These are phyloP conservation scores for Phytophthora lateralis DNA, from an alignment of 352 stramenopile species.

Conservation along the genomic window DNA sequence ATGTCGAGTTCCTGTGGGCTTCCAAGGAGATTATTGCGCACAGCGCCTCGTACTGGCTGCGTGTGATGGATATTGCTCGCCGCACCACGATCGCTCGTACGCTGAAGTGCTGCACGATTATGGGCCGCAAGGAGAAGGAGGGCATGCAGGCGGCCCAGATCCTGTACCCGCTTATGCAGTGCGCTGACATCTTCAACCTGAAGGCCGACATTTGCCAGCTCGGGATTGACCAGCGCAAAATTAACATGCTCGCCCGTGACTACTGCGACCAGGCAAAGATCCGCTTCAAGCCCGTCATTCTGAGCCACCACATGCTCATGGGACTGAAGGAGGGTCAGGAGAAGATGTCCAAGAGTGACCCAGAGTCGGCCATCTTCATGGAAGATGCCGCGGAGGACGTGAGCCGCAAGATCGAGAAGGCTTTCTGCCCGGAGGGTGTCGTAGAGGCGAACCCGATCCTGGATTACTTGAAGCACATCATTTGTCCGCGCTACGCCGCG, in stretches of 20 bases:
- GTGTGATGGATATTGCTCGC: constrained; percentile 94
- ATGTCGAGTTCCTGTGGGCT: constrained; percentile 99
- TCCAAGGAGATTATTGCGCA: constrained; percentile 94
- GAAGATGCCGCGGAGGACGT: constrained; percentile 95
- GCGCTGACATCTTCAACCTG: constrained; percentile 99
- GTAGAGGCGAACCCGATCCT: constrained; percentile 95
- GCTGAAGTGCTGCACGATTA: constrained; percentile 99
- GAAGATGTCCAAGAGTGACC: constrained; percentile 99
- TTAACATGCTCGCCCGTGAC: constrained; percentile 98
- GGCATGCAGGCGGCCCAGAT: constrained; percentile 95
- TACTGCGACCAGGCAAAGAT: constrained; percentile 97
- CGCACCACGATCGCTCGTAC: constrained; percentile 93
- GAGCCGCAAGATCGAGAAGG: constrained; percentile 98
- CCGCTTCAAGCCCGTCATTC: constrained; percentile 95
- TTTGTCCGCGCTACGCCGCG: constrained; percentile 85
- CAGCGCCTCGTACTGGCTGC: constrained; percentile 92
- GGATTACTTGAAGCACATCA: constrained; percentile 98
- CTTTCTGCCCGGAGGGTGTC: constrained; percentile 94
- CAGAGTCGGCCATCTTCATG: constrained; percentile 99
- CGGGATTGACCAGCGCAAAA: constrained; percentile 99
- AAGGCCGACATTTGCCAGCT: constrained; percentile 99
- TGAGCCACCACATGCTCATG: constrained; percentile 99
- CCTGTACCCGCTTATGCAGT: constrained; percentile 98
- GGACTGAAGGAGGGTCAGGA: constrained; percentile 98
- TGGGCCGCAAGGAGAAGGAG: constrained; percentile 94